Conservation (phyloP, 148 eudicot species). For the Fagopyrum homotropicum region DNA sequence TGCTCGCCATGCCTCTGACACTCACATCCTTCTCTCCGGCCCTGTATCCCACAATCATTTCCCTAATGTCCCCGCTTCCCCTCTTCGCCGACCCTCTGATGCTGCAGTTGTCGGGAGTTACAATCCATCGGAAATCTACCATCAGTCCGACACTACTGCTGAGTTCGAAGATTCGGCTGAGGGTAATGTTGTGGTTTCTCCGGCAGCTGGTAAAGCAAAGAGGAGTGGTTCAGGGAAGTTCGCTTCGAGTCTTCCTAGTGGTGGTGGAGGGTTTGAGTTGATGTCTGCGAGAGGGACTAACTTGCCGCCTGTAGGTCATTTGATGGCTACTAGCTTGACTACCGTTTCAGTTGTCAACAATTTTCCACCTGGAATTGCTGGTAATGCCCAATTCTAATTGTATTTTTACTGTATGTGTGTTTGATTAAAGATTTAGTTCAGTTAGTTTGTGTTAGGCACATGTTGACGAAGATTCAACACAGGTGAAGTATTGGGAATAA, state of each 20-base stretch:
- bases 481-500: no score
- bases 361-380: slow-evolving; percentile 29
- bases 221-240: slow-evolving; percentile 36
- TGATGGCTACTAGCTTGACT: slow-evolving; percentile 33
- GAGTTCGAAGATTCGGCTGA: slow-evolving; percentile 31
- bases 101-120: slow-evolving; percentile 54
- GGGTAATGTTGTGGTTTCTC: slow-evolving; percentile 18
- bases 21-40: slow-evolving; percentile 15
- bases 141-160: slow-evolving; percentile 26
- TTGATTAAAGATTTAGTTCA: not conserved
- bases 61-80: slow-evolving; percentile 20
- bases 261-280: slow-evolving; percentile 48
- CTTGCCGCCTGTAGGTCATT: slow-evolving; percentile 4
- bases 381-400: slow-evolving; percentile 20
- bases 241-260: slow-evolving; percentile 59
- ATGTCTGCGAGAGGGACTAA: slow-evolving; percentile 28
- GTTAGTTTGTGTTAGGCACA: not conserved
- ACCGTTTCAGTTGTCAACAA: slow-evolving; percentile 39
- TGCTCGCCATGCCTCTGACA: slow-evolving; percentile 59
- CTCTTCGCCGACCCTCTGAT: slow-evolving; percentile 22
- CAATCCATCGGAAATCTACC: slow-evolving; percentile 43
- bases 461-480: no score
- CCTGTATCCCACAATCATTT: slow-evolving; percentile 10
- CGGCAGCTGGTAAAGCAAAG: slow-evolving; percentile 8
- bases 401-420: not conserved